Base-by-base conservation (phyloP, 345 rosid species). In the Kernera saxatilis region DNA sequence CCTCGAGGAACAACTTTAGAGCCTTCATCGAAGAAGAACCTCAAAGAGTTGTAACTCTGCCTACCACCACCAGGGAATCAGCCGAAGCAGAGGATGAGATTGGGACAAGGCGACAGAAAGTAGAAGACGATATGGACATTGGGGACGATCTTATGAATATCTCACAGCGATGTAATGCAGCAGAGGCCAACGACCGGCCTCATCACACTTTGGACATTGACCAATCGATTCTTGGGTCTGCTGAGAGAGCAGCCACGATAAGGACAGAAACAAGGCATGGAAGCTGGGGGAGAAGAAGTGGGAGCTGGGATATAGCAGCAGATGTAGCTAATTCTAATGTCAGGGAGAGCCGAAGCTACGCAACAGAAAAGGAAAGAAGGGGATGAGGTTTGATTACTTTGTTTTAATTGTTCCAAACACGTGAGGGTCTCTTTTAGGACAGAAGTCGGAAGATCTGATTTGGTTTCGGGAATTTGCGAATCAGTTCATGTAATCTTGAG, bases 41-140 rank as follows among this genome's bases (percentile, higher is more conserved):
- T 32, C 80, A 80, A 12, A 84, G 80, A 77, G 75, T 77, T 57
- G 52, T 84, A 30, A 67, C 87, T 43, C 67, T 84, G 71, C 93
- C 82, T 10, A 46, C 19, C 41, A 46, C 33, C 15, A 76, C 77
- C 15, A 82, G 79, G 48, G 92, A 80, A 75, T 65, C 85, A 69
- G 86, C 82, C 23, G 77, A 82, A 55, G 73, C 62, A 13, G 95
- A 86, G 67, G 91, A 89, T 23, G 57, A 64, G 3, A 49, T 65
- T 12, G 90, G 79, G 65, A 80, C 84, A 61, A 85, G 82, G 55
- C 88, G 98, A 49, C 73, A 88, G 25, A 93, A 93, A 87, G 98
- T 93, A 29, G 91, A 91, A 77, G 97, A 93, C 60, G 96, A 91
- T 81, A 78, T 87, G 75, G 97, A 87, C 62, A 91, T 93, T 21